These are phyloP conservation scores for Tylopilus vinaceipallidus DNA, from an alignment of 768 basidiomycete species.

Conservation along the genomic window DNA sequence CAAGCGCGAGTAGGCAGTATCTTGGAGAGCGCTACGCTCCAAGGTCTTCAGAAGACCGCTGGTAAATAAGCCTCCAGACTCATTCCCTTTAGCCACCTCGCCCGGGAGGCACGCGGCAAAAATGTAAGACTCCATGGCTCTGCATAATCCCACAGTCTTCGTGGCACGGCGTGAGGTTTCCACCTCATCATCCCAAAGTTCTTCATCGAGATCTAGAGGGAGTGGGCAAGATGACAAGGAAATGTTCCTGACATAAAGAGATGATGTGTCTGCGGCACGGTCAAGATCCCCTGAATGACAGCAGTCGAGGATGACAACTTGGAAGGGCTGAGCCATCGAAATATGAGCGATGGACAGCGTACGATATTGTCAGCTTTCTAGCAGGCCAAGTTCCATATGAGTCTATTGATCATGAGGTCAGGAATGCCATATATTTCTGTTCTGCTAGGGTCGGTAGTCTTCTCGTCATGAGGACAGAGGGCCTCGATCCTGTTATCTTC, in stretches of 20 bases:
- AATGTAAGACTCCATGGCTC: slow-evolving; percentile 19
- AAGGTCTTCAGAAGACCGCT: slow-evolving; percentile 15
- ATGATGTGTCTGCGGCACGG: background rate
- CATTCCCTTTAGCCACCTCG: slow-evolving; percentile 15
- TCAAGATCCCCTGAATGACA: slow-evolving; percentile 20
- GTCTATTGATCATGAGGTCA: slow-evolving; percentile 14
- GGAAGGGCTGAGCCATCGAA: background rate
- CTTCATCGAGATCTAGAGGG: slow-evolving; percentile 11
- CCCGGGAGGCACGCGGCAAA: slow-evolving; percentile 22
- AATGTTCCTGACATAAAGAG: slow-evolving; percentile 4
- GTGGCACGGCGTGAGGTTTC: slow-evolving; percentile 6
- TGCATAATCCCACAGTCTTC: slow-evolving; percentile 6
- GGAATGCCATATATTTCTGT: slow-evolving; percentile 9
- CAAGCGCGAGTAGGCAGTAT: slow-evolving; percentile 16
- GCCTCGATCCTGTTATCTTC: slow-evolving; percentile 12
- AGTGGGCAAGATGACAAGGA: slow-evolving; percentile 8
- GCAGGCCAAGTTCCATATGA: slow-evolving; percentile 15
- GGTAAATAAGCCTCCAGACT: slow-evolving; percentile 18
- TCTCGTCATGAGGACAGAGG: slow-evolving; percentile 13
- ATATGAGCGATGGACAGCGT: background rate
- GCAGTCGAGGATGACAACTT: slow-evolving; percentile 20
- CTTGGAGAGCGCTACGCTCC: slow-evolving; percentile 2
- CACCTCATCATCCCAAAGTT: slow-evolving; percentile 1
- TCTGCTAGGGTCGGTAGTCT: slow-evolving; percentile 7
- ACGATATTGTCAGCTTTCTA: slow-evolving; percentile 21